phyloP scores from a whole-genome alignment of 1,284 basidiomycete species.

The Lignosus rhinocerotis region DNA sequence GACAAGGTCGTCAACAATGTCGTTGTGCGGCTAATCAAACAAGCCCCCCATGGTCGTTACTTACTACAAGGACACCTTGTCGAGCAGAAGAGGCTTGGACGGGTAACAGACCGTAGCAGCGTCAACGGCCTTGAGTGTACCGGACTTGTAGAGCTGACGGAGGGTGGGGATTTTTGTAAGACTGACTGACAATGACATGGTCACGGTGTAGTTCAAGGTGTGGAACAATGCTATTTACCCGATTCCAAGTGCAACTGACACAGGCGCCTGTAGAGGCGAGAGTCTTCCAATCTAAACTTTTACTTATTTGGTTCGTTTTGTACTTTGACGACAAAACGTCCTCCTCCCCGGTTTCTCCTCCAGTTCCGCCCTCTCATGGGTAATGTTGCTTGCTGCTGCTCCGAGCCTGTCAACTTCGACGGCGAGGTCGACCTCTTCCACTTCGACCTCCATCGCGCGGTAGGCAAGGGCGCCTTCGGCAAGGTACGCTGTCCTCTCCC shows the following conservation, averaged over 20 bases:
- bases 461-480: constrained; percentile 98
- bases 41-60: constrained; percentile 29
- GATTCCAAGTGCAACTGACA: constrained; percentile 4
- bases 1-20: background rate
- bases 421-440: constrained; percentile 97
- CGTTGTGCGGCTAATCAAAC: constrained; percentile 1
- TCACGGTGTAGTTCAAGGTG: background rate
- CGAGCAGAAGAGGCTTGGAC: constrained; percentile 41
- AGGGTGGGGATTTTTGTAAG: constrained; percentile 53
- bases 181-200: constrained; percentile 40
- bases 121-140: constrained; percentile 34
- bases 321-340: constrained; percentile 25
- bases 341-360: constrained; percentile 13
- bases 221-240: background rate
- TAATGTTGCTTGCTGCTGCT: constrained; percentile 28
- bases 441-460: constrained; percentile 90
- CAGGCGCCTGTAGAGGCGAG: constrained; percentile 10
- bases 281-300: background rate
- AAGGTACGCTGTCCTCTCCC: constrained; percentile 59
- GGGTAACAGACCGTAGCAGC: constrained; percentile 35
- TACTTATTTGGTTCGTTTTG: constrained; percentile 27
- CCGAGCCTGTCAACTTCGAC: constrained; percentile 95
- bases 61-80: constrained; percentile 63
- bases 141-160: constrained; percentile 46
- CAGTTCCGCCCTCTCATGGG: constrained; percentile 28